Percentiles rank a stretch among this genome's conserved stretches.
These are phyloP conservation scores for Cardiosporidium cionae DNA, from an alignment of 169 alveolate species.

Conservation along the genomic window DNA sequence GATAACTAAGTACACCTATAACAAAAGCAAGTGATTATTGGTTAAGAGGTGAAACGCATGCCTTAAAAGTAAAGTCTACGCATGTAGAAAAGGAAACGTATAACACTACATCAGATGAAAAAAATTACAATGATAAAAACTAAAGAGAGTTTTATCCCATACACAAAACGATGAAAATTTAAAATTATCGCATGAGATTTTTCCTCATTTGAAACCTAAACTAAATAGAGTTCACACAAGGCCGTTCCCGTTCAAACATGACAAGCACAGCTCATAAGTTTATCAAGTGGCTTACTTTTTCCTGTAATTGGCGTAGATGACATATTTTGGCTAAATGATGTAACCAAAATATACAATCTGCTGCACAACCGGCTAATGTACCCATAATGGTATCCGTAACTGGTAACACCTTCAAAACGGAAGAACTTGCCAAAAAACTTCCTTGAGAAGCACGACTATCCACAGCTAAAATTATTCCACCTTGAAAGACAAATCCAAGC, in stretches of 20 bases:
- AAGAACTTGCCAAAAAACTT: conserved; percentile 86
- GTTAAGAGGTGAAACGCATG: not conserved
- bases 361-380: conserved; percentile 99
- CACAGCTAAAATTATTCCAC: conserved; percentile 96
- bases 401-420: conserved; percentile 89
- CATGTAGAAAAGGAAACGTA: too few species aligned
- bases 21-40: not conserved
- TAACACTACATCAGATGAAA: too few species aligned
- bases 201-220: too few species aligned
- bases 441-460: conserved; percentile 99
- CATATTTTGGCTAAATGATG: conserved; percentile 84
- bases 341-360: conserved; percentile 98
- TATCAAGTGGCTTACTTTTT: conserved; percentile 62
- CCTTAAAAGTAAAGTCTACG: not conserved
- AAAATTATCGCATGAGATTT: too few species aligned
- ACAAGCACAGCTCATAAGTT: too few species aligned
- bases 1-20: not conserved
- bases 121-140: too few species aligned
- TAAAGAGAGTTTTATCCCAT: too few species aligned
- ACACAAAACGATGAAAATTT: too few species aligned
- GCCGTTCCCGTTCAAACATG: too few species aligned
- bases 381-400: conserved; percentile 91
- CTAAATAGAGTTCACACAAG: too few species aligned
- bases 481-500: conserved; percentile 44
- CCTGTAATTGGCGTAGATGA: conserved; percentile 76